A percentile compares a stretch with the other conserved stretches of the same genome.
phyloP scores from a whole-genome alignment of 768 basidiomycete genomes.

The Boletellus ananiceps region DNA sequence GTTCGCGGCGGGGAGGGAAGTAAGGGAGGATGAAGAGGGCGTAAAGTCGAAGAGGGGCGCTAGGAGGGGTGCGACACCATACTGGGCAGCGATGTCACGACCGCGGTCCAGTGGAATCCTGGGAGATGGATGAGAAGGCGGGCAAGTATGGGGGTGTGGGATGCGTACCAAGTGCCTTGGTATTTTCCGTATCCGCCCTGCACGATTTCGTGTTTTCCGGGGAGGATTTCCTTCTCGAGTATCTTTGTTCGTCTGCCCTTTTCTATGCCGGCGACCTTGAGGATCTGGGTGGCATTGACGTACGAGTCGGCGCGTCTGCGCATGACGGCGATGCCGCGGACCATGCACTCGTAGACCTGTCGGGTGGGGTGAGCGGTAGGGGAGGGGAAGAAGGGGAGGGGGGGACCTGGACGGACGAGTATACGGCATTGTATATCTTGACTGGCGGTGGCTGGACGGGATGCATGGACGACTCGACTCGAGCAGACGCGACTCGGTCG shows the following conservation, averaged over 20 bases:
- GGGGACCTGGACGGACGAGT: conserved; percentile 79
- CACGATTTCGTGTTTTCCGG: conserved; percentile 95
- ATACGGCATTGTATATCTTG: conserved; percentile 92
- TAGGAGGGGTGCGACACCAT: conserved; percentile 84
- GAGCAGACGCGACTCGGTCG: conserved; percentile 28
- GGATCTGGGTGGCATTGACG: conserved; percentile 98
- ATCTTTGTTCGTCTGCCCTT: conserved; percentile 97
- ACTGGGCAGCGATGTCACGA: conserved; percentile 87
- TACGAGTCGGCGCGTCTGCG: conserved; percentile 89
- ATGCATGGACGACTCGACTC: conserved; percentile 21
- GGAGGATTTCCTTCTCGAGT: conserved; percentile 92
- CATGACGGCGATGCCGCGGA: conserved; percentile 98
- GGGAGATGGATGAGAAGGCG: conserved; percentile 9
- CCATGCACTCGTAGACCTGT: conserved; percentile 97
- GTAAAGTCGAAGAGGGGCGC: conserved; percentile 91
- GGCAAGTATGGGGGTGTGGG: conserved; percentile 1
- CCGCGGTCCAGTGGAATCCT: conserved; percentile 98
- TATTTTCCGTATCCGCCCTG: conserved; percentile 99
- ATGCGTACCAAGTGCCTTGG: conserved; percentile 91
- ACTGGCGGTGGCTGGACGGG: conserved; percentile 49
- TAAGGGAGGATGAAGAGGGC: conserved; percentile 66
- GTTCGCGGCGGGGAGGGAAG: conserved; percentile 56
- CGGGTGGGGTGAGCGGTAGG: conserved; percentile 9
- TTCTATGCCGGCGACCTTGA: conserved; percentile 97
- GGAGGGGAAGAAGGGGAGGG: not conserved